A percentile compares a stretch with the other conserved stretches of the same genome.
Conservation (phyloP, 305 asterid species). For the Ruellia speciosa region DNA sequence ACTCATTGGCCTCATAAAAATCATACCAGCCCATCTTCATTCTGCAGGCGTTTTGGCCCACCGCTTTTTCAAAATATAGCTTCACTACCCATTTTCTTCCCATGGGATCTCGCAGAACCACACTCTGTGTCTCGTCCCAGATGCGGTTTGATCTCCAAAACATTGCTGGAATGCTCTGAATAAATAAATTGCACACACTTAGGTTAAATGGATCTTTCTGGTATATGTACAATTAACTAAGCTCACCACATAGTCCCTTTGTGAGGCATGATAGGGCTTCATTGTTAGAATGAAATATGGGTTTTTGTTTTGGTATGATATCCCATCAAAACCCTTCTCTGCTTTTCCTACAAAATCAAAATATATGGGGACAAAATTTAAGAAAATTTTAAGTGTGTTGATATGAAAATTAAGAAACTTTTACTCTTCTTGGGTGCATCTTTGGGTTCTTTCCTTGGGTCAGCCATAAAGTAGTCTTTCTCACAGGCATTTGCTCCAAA, state of each 20-base stretch:
- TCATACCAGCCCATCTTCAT: conserved; percentile 15
- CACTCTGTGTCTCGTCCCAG: not conserved
- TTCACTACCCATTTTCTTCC: conserved; percentile 16
- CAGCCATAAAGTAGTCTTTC: conserved; percentile 4
- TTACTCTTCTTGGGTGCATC: too few relatives aligned
- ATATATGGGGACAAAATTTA: too few relatives aligned
- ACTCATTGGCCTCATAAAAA: conserved; percentile 16
- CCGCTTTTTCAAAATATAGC: not conserved
- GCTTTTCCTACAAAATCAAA: too few relatives aligned
- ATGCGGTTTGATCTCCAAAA: conserved; percentile 12
- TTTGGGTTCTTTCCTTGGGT: conserved; percentile 1
- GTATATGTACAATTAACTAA: too few relatives aligned
- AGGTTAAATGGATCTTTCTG: too few relatives aligned
- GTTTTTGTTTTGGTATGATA: not conserved
- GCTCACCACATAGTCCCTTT: conserved; percentile 1
- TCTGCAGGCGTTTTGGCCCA: not conserved
- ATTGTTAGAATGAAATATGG: conserved; percentile 16
- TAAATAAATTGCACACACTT: too few relatives aligned
- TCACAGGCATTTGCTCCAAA: conserved; percentile 18
- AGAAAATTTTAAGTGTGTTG: not conserved
- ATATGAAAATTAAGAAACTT: not conserved
- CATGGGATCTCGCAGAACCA: conserved; percentile 6
- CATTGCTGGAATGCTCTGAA: conserved; percentile 20
- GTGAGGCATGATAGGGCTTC: not conserved
- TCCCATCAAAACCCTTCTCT: too few relatives aligned